Base-by-base conservation (phyloP, 108 stramenopile species). In the Cyclotella baltica region DNA sequence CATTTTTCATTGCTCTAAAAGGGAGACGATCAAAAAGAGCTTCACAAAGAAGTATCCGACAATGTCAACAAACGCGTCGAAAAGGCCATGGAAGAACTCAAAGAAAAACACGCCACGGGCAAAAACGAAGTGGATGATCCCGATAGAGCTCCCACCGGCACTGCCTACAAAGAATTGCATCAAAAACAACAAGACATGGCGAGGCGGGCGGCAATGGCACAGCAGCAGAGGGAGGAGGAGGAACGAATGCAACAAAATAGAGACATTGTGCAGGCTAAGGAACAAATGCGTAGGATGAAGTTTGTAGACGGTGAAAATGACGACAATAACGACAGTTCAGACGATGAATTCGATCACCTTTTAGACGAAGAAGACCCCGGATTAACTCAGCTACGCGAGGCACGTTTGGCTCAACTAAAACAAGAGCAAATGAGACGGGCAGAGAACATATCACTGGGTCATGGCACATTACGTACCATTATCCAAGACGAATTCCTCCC, bases 381-480 rank as follows among this genome's bases (percentile, higher is more conserved):
- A 28, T 85, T 83, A 22, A 75, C 91, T 57, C 88, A 89, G 23
- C 78, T 99, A 48, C 95, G 98, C 4, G 83, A 92, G 69, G 77
- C 75, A 67, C 95, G 99, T 38, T 50, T 98, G 36, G 75, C 72
- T 18, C 80, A 98, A 87, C 73, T 98, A 67, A 81, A 93, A 85
- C 76, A 67, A 43, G 65, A 65, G 20, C 92, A 95, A 43, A 56
- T 70, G 19, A 72, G 91, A 62, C 78, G 77, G 19, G 80, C 85
- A 10, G 80, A 88, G 70, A 82, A 98, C 46, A 51, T 91, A n/a
- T 92, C 93, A 29, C 87, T 94, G 76, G 99, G 99, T 5, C 99
- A 99, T 70, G 98, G 98, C n/a, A 79, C 92, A 66, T 89, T 94
- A 53, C 90, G 97, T 16, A 96, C 96, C 67, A 98, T 99, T 75